Evolutionary conservation across 176 grass and related monocot genomes (phyloP), one percentile per base, ranked within the genome.

Genomic region (Aegilops speltoides): DNA sequence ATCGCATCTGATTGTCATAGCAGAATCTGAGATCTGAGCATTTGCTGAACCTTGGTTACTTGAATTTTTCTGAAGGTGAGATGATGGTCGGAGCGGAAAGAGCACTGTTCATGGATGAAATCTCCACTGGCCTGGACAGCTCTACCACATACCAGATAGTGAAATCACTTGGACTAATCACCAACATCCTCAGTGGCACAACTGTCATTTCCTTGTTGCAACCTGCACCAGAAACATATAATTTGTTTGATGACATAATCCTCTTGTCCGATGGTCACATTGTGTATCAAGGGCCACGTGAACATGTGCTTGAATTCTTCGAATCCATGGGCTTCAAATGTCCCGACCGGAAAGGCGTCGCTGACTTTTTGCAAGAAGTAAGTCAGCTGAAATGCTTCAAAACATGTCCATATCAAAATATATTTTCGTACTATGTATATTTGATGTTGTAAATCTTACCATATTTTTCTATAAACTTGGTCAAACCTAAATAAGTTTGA

Each of bases 91-190:
- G 92, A 83, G 86, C 92, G 12, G 82, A 75, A 22, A 82, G 73
- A 86, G 89, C 92, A 59, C 31, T 93, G 68, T 93, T 93, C 83
- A 93, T 93, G 88, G 91, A 93, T 88, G 91, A 93, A 76, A 93
- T 93, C 64, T 93, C 92, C 29, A 93, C 92, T n/a, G 92, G 92
- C 31, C 60, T 93, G 12, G 92, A 93, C 50, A 90, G 85, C 92
- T 93, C 89, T 17, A 93, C 92, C 17, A 91, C 92, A 79, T 93
- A 79, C 72, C 92, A 93, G 70, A 93, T 93, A 79, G 89, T 91
- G 31, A 91, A 87, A 69, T 93, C 89, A 29, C 72, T 93, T 31
- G 87, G 87, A 50, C 88, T 88, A 68, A 82, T 82, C 54, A 88
- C 85, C 34, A 86, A 78, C 63, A 90, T 93, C 80, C 85, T 90